Percentiles rank a stretch among this genome's conserved stretches.
Conservation (phyloP, 352 stramenopile species). For the Phytopythium vexans region DNA sequence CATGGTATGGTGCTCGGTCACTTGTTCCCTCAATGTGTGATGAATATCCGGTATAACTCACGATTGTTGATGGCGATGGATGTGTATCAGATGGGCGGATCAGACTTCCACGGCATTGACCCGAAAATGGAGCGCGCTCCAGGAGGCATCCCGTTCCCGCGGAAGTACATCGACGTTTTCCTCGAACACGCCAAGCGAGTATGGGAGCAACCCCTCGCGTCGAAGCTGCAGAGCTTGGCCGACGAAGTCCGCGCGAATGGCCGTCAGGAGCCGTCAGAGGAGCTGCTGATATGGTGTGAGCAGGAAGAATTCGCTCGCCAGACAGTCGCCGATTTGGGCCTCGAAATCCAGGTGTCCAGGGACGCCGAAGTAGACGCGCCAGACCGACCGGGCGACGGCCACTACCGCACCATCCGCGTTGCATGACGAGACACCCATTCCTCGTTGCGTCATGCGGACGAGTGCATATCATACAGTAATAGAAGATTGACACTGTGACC, state of each 20-base stretch:
- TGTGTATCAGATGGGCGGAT: slow-evolving; percentile 54
- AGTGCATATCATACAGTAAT: no score
- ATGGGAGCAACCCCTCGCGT: slow-evolving; percentile 61
- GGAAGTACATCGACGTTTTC: slow-evolving; percentile 67
- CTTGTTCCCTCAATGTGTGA: neutral
- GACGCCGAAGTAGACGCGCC: slow-evolving; percentile 2
- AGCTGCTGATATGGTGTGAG: slow-evolving; percentile 57
- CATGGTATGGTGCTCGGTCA: slow-evolving; percentile 30
- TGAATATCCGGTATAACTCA: neutral
- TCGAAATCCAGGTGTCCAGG: slow-evolving; percentile 17
- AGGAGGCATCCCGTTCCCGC: slow-evolving; percentile 74
- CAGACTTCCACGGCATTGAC: slow-evolving; percentile 85
- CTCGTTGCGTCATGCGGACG: no score
- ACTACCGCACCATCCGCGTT: slow-evolving; percentile 23
- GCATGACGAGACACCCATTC: neutral
- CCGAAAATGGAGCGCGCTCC: slow-evolving; percentile 59
- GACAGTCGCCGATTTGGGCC: slow-evolving; percentile 29
- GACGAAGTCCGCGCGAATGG: slow-evolving; percentile 11
- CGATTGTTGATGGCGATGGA: neutral
- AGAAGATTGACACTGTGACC: no score
- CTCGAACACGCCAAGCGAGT: slow-evolving; percentile 62
- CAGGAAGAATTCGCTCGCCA: slow-evolving; percentile 28
- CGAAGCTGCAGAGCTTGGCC: slow-evolving; percentile 32
- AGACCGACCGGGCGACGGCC: slow-evolving; percentile 4
- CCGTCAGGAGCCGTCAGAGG: slow-evolving; percentile 8